Evolutionary conservation across 2,329 filamentous ascomycete species (phyloP).

Genomic region (Fusarium continuum): DNA sequence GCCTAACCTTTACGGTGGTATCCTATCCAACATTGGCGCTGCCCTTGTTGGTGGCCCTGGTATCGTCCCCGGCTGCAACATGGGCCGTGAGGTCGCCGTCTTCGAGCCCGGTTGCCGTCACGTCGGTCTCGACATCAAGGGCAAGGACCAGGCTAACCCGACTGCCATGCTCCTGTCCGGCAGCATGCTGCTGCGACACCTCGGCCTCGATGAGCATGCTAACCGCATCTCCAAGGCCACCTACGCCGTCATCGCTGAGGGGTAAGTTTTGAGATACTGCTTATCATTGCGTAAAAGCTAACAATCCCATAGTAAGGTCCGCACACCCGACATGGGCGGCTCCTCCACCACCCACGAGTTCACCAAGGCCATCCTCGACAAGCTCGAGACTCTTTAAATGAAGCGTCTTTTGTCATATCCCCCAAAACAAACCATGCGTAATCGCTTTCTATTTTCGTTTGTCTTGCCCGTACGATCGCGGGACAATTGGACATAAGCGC

Average conservation of each 20-base stretch:
- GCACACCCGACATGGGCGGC: conserved; percentile 97
- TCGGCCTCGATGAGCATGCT: conserved; percentile 96
- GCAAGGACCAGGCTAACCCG: conserved; percentile 99
- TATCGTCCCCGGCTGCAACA: conserved; percentile 98
- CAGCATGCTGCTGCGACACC: conserved; percentile 96
- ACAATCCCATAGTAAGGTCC: conserved; percentile 71
- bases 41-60: conserved; percentile 96
- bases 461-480: conserved; percentile 6
- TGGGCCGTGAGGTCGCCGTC: conserved; percentile 97
- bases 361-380: conserved; percentile 90
- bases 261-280: conserved; percentile 65
- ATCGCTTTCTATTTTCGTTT: conserved; percentile 26
- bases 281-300: conserved; percentile 45
- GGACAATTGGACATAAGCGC: conserved; percentile 17
- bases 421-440: conserved; percentile 34
- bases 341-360: conserved; percentile 91
- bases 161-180: conserved; percentile 94
- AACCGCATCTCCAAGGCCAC: conserved; percentile 95
- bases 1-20: conserved; percentile 99
- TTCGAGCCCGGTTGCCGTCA: conserved; percentile 99
- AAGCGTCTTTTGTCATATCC: conserved; percentile 40
- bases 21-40: conserved; percentile 98
- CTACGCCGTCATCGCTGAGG: conserved; percentile 83
- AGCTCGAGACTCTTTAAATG: conserved; percentile 83
- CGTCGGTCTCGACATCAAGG: conserved; percentile 99